Evolutionary conservation across 345 rosid genomes (phyloP).

Genomic region (Eucalyptus grandis): DNA sequence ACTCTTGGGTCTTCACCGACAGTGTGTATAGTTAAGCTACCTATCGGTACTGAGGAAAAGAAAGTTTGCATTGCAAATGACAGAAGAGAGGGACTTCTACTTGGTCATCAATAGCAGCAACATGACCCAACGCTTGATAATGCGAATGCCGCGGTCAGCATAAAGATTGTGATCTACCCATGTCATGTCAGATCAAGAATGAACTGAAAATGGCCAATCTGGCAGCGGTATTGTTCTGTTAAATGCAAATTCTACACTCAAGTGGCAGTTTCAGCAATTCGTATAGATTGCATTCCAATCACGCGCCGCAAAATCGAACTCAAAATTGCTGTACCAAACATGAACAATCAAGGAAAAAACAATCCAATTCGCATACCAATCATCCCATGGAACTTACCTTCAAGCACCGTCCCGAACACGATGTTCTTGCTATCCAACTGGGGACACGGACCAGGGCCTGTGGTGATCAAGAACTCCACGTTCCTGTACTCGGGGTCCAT

Average conservation of each 20-base stretch:
- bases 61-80: not conserved
- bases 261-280: not conserved
- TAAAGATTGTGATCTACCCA: not conserved
- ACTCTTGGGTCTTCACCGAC: not conserved
- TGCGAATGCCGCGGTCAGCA: not conserved
- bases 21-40: not conserved
- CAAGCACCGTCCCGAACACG: conserved; percentile 82
- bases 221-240: not conserved
- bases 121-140: not conserved
- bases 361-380: not conserved
- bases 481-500: conserved; percentile 66
- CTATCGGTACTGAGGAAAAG: not conserved
- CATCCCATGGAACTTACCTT: conserved; percentile 29
- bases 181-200: not conserved
- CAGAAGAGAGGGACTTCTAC: not conserved
- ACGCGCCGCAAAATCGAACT: not conserved
- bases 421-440: conserved; percentile 66
- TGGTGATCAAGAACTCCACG: conserved; percentile 83
- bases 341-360: not conserved
- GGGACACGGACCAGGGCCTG: conserved; percentile 88
- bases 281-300: not conserved
- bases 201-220: not conserved
- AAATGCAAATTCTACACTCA: not conserved
- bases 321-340: not conserved
- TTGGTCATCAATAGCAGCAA: not conserved